These are phyloP conservation scores for Candida sithepensis DNA, from an alignment of 805 yeast genomes.

Conservation along the genomic window DNA sequence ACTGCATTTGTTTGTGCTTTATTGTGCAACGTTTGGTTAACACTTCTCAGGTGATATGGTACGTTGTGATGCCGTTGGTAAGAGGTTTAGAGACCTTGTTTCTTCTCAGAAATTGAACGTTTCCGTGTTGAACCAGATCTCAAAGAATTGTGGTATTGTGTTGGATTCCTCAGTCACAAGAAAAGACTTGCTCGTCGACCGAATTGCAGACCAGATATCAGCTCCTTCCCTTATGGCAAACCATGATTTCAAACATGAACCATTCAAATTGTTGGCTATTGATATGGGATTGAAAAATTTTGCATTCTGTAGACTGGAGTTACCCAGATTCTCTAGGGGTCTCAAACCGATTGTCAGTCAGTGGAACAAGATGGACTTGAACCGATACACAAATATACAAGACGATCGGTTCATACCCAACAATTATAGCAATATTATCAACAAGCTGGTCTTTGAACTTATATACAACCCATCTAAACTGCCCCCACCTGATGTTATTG, in stretches of 20 bases:
- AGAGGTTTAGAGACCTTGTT: neutral
- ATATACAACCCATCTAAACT: conserved; percentile 7
- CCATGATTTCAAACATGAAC: conserved; percentile 7
- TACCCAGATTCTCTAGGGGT: neutral
- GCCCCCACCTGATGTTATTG: conserved; percentile 40
- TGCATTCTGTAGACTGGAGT: conserved; percentile 25
- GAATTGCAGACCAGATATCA: conserved; percentile 3
- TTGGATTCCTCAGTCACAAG: conserved; percentile 7
- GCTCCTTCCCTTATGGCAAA: conserved; percentile 3
- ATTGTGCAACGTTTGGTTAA: too few relatives aligned
- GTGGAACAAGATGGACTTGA: conserved; percentile 33
- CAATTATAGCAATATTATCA: conserved; percentile 24
- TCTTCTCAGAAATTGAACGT: neutral
- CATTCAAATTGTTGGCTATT: conserved; percentile 24
- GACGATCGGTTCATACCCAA: conserved; percentile 25
- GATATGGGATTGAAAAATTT: conserved; percentile 35
- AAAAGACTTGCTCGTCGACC: conserved; percentile 10
- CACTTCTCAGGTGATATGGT: neutral
- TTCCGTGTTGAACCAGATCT: conserved; percentile 5
- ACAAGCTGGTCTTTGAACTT: conserved; percentile 15
- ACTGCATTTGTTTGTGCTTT: too few relatives aligned
- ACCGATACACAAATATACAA: conserved; percentile 14
- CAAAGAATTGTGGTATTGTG: conserved; percentile 19
- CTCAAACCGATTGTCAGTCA: conserved; percentile 20
- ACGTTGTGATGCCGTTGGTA: neutral